Percentiles rank a stretch among this genome's conserved stretches.
Evolutionary conservation across 345 rosid species (phyloP).

Genomic region (Sisymbrium irio): DNA sequence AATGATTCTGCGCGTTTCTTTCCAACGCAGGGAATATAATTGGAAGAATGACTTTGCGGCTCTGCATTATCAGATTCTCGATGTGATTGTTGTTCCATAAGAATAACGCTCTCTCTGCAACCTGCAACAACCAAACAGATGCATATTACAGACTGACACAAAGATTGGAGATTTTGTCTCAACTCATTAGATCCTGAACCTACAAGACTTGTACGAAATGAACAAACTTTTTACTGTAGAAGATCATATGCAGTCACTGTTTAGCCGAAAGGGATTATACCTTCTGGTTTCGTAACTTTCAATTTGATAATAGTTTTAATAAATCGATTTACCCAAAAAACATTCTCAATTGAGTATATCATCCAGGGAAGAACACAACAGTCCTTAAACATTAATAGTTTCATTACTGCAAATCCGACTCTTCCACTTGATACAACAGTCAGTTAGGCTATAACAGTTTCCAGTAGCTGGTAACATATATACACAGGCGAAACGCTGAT

Average conservation of each 20-base stretch:
- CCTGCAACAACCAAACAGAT: conserved; percentile 39
- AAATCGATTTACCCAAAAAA: neutral
- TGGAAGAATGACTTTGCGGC: conserved; percentile 57
- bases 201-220: neutral
- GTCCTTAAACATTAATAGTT: neutral
- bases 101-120: conserved; percentile 72
- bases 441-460: neutral
- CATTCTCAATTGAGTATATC: neutral
- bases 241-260: neutral
- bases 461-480: neutral
- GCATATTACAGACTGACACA: conserved; percentile 10
- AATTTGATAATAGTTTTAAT: neutral
- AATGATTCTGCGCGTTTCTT: conserved; percentile 60
- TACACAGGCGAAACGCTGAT: neutral
- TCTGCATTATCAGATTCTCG: conserved; percentile 60
- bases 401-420: neutral
- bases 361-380: conserved; percentile 3
- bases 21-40: conserved; percentile 64
- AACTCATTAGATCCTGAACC: conserved; percentile 7
- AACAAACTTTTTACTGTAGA: neutral
- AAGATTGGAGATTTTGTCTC: neutral
- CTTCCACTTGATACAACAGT: conserved; percentile 1
- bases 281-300: neutral
- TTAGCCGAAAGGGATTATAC: neutral
- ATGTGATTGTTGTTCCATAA: conserved; percentile 79